Evolutionary conservation across 2,329 filamentous ascomycete genomes (phyloP), one percentile per base, ranked within the genome.

Genomic region (Trichoderma atroviride): DNA sequence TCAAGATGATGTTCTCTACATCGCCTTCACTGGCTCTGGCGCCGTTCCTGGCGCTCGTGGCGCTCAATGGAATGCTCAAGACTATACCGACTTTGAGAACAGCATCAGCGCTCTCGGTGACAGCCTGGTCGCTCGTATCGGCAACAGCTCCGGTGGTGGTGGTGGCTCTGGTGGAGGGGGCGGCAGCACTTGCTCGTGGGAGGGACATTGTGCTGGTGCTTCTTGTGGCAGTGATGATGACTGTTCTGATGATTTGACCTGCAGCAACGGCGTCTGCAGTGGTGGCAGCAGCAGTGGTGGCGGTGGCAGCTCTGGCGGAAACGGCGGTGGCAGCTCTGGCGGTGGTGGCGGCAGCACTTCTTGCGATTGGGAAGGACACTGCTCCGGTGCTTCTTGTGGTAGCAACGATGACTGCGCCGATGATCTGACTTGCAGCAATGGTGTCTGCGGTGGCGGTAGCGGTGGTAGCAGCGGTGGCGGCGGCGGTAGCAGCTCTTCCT

Each of bases 1-100:
- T 52, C 77, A 80, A 19, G 82, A 87, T 40, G 87, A 91, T 75
- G 86, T 91, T 0, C 77, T 91, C 43, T 91, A 86, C 76, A 81
- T 91, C 60, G 89, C 86, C 0, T 91, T 91, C 74, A 80, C 80
- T 0, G 88, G 88, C 1, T 68, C 76, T 0, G 83, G 85, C 6
- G 87, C 89, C 0, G 85, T 89, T 0, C 87, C 87, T 0, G 88
- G 87, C 1, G 77, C 80, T 14, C 75, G 78, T 2, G 82, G 81
- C 24, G 88, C 88, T 0, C 79, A 83, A 35, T 91, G 88, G 88
- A 78, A 79, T 10, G 86, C 88, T 0, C 74, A 75, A 7, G 82
- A 76, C 70, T 84, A 79, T 31, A 76, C 78, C 10, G 81, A 83
- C 19, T 89, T 90, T 71, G 83, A 86, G 76, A 76, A 72, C n/a